Base-by-base conservation (phyloP, 2,329 filamentous ascomycete genomes). In the Fusarium multiceps region DNA sequence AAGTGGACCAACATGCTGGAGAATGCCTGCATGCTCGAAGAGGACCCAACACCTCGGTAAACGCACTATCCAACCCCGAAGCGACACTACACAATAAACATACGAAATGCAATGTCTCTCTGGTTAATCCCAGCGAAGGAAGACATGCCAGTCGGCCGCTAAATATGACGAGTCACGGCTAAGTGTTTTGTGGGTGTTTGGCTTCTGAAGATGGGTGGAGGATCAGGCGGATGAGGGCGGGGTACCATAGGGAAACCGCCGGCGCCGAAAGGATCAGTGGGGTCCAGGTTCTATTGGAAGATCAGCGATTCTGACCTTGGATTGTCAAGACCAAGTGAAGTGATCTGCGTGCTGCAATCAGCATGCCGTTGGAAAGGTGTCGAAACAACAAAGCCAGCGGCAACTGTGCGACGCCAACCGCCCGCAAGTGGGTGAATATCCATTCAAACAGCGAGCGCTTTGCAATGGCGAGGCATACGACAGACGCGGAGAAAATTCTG, bases 1-100 rank as follows among this genome's bases (percentile, higher is more conserved):
- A 98, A 98, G 81, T 99, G 96, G 96, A 99, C 96, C 14, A 98
- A 98, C 80, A 94, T 97, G 87, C 85, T 99, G 34, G 96, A 99
- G 79, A 97, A 93, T 77, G 93, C 94, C 7, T 99, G 96, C 82
- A 97, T 98, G 93, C 90, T 94, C 79, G 94, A 91, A 57, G 86
- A 97, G 78, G 94, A 97, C 43, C 74, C 78, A 42, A 74, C 77
- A 40, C 76, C 78, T 32, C 74, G 77, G 56, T 80, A 72, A 77
- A 72, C 27, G 28, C 32, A 68, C 41, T 23, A 49, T 25, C 20
- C 42, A 34, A 60, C 14, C 58, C 14, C 27, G 51, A 40, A 28
- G 40, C 27, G 21, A 51, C 32, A 63, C 32, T 55, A 5, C 27
- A 51, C 30, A 67, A 67, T 13, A 50, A 50, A 13, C 48, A 25